Conservation (phyloP, 495 filamentous ascomycete species). For the Niebla homalea region DNA sequence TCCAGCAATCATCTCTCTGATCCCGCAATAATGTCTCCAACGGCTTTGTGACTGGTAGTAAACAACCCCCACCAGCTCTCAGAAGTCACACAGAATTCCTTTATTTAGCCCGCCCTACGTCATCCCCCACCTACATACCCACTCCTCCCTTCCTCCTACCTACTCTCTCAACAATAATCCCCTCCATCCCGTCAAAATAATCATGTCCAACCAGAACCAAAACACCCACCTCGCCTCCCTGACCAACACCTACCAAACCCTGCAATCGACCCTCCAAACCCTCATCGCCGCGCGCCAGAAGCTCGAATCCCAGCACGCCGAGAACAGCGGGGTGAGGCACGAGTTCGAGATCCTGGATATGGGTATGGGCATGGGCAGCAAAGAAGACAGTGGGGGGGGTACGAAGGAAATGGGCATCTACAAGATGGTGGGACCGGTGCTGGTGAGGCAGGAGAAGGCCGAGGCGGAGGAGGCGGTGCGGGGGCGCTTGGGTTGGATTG, state of each 20-base stretch:
- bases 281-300: constrained; percentile 73
- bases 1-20: no score
- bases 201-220: no score
- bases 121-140: constrained; percentile 64
- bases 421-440: constrained; percentile 83
- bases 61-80: constrained; percentile 66
- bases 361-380: no score
- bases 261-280: constrained; percentile 56
- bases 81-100: no score
- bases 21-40: no score
- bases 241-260: not conserved
- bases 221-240: not conserved
- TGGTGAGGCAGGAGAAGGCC: constrained; percentile 82
- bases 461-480: constrained; percentile 86
- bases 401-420: constrained; percentile 78
- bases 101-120: no score
- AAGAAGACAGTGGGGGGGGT: no score
- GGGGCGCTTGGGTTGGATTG: constrained; percentile 80
- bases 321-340: constrained; percentile 78
- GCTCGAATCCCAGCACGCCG: constrained; percentile 85
- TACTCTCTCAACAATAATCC: not conserved
- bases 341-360: constrained; percentile 73
- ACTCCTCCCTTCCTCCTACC: not conserved
- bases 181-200: not conserved
- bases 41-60: no score